These are phyloP conservation scores for Fragaria nilgerrensis DNA, from an alignment of 306 rosid species.

Conservation along the genomic window DNA sequence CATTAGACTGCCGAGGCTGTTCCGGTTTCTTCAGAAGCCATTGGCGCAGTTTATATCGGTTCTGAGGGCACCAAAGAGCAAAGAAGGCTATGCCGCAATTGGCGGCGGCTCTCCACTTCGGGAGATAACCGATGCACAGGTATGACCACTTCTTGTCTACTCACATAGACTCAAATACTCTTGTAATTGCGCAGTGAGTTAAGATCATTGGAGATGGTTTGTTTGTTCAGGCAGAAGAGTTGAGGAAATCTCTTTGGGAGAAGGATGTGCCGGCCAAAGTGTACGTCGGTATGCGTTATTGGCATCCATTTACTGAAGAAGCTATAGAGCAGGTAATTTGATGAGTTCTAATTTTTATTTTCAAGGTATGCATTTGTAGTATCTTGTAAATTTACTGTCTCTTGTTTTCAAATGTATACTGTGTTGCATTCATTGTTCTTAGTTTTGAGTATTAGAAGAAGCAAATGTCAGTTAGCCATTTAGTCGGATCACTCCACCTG, in stretches of 20 bases:
- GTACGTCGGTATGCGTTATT: slow-evolving; percentile 94
- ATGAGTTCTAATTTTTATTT: slow-evolving; percentile 14
- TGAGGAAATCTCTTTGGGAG: slow-evolving; percentile 62
- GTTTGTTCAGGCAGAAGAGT: slow-evolving; percentile 58
- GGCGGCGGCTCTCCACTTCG: slow-evolving; percentile 99
- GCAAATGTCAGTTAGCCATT: neutral
- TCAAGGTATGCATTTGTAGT: neutral
- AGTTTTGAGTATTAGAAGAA: neutral
- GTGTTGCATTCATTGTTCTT: neutral
- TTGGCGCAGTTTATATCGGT: slow-evolving; percentile 85
- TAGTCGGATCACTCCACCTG: neutral
- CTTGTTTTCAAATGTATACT: neutral
- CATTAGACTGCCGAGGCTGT: slow-evolving; percentile 82
- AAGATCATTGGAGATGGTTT: slow-evolving; percentile 21
- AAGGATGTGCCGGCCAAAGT: slow-evolving; percentile 78
- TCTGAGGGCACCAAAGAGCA: slow-evolving; percentile 87
- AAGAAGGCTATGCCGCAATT: slow-evolving; percentile 95
- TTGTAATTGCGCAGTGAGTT: neutral
- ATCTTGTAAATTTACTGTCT: neutral
- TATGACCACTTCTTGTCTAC: slow-evolving; percentile 23
- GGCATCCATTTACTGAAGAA: slow-evolving; percentile 97
- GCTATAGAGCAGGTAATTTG: slow-evolving; percentile 67
- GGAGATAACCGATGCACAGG: slow-evolving; percentile 89
- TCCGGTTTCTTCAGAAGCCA: slow-evolving; percentile 91
- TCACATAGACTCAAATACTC: slow-evolving; percentile 3